Conservation (phyloP, 495 filamentous ascomycete genomes). For the Chaetomium cochliodes region DNA sequence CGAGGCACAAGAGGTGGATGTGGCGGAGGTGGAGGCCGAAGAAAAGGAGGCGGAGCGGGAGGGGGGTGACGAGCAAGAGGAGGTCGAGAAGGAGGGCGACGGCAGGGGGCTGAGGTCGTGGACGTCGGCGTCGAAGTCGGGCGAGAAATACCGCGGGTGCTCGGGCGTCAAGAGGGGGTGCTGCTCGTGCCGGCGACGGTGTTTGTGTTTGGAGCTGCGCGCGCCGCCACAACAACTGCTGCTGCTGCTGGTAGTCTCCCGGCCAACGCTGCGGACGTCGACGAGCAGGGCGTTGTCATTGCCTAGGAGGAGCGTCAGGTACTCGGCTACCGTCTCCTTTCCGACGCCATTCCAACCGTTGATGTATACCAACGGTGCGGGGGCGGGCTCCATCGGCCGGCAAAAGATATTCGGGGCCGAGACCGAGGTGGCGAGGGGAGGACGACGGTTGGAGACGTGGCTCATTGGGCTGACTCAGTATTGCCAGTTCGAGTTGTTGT, state of each 20-base stretch:
- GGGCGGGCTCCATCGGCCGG: constrained; percentile 26
- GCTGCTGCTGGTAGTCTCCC: constrained; percentile 2
- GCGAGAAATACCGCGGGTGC: constrained; percentile 27
- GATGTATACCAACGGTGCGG: constrained; percentile 33
- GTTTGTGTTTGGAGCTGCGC: not conserved
- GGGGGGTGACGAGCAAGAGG: not conserved
- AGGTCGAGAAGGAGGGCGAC: not conserved
- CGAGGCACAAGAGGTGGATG: not conserved
- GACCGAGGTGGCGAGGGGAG: constrained; percentile 5
- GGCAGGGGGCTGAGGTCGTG: not conserved
- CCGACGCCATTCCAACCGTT: constrained; percentile 36
- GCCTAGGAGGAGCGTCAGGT: constrained; percentile 29
- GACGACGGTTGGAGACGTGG: not conserved
- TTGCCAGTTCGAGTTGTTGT: not conserved
- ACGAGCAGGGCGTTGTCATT: constrained; percentile 31
- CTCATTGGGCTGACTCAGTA: constrained; percentile 12
- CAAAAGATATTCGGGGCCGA: constrained; percentile 19
- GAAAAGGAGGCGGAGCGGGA: constrained; percentile 19
- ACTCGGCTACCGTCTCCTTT: constrained; percentile 34
- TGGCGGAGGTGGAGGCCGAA: not conserved
- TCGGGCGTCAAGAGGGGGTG: constrained; percentile 27
- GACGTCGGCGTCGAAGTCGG: constrained; percentile 7
- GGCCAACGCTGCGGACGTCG: constrained; percentile 25
- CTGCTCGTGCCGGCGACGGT: constrained; percentile 11
- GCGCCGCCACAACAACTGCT: not conserved